These are phyloP conservation scores for Fusarium coffeatum DNA, from an alignment of 2,329 filamentous ascomycete genomes.

Conservation along the genomic window DNA sequence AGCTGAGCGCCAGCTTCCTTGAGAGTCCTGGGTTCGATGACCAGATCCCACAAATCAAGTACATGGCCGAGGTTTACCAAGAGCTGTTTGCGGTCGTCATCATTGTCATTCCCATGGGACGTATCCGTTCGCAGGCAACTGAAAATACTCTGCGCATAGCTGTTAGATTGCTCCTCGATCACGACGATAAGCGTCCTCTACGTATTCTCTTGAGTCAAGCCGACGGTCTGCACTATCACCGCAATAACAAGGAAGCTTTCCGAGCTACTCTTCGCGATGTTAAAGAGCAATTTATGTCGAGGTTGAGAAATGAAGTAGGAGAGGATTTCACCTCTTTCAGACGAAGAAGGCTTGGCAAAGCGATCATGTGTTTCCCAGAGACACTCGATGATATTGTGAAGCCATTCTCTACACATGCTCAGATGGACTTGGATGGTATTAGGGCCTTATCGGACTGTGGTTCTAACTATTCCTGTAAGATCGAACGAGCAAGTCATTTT, in stretches of 20 bases:
- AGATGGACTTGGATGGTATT: slow-evolving; percentile 2
- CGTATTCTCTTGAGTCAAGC: slow-evolving; percentile 1
- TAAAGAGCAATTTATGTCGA: slow-evolving; percentile 1
- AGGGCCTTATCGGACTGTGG: not conserved
- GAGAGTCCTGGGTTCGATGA: slow-evolving; percentile 8
- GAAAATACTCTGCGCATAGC: not conserved
- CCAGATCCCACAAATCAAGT: slow-evolving; percentile 1
- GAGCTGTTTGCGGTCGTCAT: slow-evolving; percentile 1
- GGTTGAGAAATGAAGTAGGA: not conserved
- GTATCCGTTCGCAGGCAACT: not conserved
- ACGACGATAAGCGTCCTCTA: not conserved
- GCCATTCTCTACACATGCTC: not conserved
- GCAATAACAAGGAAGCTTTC: not conserved
- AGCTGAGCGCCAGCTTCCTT: not conserved
- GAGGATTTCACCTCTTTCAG: not conserved
- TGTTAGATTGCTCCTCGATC: not conserved
- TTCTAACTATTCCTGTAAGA: not conserved
- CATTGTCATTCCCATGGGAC: slow-evolving; percentile 7
- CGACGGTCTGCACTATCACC: not conserved
- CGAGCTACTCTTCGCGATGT: not conserved
- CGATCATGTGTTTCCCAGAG: not conserved
- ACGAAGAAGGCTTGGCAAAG: not conserved
- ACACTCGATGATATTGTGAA: slow-evolving; percentile 8
- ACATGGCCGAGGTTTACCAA: slow-evolving; percentile 8
- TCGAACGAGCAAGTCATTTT: not conserved